These are phyloP conservation scores for Trichoderma endophyticum DNA, from an alignment of 2,329 filamentous ascomycete genomes.

Conservation along the genomic window DNA sequence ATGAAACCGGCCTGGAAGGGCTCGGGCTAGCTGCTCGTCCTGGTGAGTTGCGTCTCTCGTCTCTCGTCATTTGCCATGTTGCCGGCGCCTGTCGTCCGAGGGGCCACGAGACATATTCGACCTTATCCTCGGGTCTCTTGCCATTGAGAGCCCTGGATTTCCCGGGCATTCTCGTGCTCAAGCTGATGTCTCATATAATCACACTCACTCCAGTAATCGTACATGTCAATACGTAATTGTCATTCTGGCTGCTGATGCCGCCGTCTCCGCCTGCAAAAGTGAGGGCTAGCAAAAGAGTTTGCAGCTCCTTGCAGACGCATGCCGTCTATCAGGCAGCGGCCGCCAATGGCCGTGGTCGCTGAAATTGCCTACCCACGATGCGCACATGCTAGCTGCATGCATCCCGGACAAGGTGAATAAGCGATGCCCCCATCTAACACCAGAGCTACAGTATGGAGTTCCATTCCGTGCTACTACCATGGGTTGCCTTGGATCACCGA, in stretches of 20 bases:
- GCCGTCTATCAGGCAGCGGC: not conserved
- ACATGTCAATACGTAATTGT: not conserved
- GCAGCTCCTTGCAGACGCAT: not conserved
- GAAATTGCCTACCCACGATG: constrained; percentile 14
- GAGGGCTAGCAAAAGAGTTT: not conserved
- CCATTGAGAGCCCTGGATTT: not conserved
- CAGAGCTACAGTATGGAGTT: not conserved
- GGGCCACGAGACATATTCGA: not conserved
- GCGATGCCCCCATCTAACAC: constrained; percentile 1
- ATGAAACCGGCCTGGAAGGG: not conserved
- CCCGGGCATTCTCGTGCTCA: not conserved
- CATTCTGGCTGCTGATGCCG: not conserved
- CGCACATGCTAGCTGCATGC: constrained; percentile 10
- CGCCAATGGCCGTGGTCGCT: not conserved
- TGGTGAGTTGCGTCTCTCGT: not conserved
- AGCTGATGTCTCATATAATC: not conserved
- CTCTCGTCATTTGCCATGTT: constrained; percentile 11
- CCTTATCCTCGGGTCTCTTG: not conserved
- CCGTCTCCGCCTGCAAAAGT: not conserved
- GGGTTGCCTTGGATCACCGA: not conserved
- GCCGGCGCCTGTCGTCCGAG: constrained; percentile 17
- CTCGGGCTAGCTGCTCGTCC: not conserved
- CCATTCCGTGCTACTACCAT: not conserved
- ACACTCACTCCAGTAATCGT: not conserved
- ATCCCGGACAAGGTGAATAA: not conserved